Evolutionary conservation across 176 grass and related monocot genomes (phyloP).

Genomic region (Juncus inflexus): DNA sequence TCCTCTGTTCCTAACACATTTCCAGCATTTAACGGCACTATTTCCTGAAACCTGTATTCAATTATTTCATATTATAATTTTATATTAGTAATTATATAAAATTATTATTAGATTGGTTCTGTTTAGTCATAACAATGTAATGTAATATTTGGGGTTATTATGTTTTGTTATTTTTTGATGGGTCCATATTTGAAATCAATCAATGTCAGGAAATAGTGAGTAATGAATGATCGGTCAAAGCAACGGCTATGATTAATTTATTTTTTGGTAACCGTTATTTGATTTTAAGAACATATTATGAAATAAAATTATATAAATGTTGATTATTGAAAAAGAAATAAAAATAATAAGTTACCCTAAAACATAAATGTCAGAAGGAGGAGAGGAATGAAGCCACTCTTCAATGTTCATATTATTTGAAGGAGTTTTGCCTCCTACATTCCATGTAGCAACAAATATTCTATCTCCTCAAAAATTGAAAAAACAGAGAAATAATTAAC

Average conservation of each 20-base stretch:
- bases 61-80: neutral
- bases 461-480: slow-evolving; percentile 45
- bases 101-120: too few relatives aligned
- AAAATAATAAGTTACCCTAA: slow-evolving; percentile 49
- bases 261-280: too few relatives aligned
- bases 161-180: too few relatives aligned
- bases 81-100: neutral
- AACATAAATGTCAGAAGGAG: slow-evolving; percentile 90
- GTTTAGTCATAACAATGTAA: too few relatives aligned
- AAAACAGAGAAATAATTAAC: slow-evolving; percentile 3
- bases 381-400: slow-evolving; percentile 96
- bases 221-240: neutral
- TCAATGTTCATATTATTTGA: slow-evolving; percentile 76
- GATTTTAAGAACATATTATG: too few relatives aligned
- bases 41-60: slow-evolving; percentile 77
- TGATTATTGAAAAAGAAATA: neutral
- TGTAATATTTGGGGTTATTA: too few relatives aligned
- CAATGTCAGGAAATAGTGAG: neutral
- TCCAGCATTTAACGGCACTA: slow-evolving; percentile 86
- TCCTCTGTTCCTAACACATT: slow-evolving; percentile 99
- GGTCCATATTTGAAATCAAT: neutral
- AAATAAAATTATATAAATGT: neutral
- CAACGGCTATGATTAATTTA: neutral
- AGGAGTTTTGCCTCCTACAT: slow-evolving; percentile 87
- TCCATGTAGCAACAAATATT: slow-evolving; percentile 98